phyloP scores from a whole-genome alignment of 495 filamentous ascomycete genomes.

The Clohesyomyces aquaticus region DNA sequence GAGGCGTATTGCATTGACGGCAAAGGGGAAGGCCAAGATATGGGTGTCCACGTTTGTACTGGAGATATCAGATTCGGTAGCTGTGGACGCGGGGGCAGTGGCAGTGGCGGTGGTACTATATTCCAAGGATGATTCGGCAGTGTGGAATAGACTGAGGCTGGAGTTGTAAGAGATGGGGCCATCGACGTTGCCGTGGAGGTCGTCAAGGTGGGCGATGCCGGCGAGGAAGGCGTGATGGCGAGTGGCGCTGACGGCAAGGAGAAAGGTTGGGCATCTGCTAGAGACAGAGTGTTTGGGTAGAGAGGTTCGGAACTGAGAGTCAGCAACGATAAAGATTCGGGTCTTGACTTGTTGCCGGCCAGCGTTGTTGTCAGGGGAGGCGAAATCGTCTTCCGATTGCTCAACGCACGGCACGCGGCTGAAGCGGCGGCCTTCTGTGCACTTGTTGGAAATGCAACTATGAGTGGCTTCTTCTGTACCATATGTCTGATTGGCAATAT shows the following conservation, averaged over 20 bases:
- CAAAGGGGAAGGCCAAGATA: background rate
- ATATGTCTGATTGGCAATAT: background rate
- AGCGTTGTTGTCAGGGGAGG: background rate
- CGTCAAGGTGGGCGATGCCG: constrained; percentile 12
- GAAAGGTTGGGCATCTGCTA: background rate
- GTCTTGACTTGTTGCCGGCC: background rate
- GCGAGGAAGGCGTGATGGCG: constrained; percentile 19
- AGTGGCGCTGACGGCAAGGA: constrained; percentile 11
- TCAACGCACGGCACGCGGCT: constrained; percentile 24
- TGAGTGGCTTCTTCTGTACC: background rate
- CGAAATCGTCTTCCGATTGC: background rate
- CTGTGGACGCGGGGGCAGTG: constrained; percentile 12
- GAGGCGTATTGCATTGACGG: background rate
- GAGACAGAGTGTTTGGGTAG: background rate
- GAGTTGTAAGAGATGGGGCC: background rate
- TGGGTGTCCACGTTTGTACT: background rate
- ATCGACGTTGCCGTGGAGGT: constrained; percentile 16
- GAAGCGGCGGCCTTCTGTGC: constrained; percentile 23
- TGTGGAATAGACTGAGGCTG: constrained; percentile 6
- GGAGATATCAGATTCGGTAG: background rate
- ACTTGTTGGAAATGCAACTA: constrained; percentile 13
- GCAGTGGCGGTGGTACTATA: constrained; percentile 2
- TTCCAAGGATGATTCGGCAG: too few species aligned
- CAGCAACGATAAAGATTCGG: constrained; percentile 6
- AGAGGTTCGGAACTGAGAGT: background rate